A percentile compares a stretch with the other conserved stretches of the same genome.
Evolutionary conservation across 768 basidiomycete genomes (phyloP).

Genomic region (Auriscalpium orientale): DNA sequence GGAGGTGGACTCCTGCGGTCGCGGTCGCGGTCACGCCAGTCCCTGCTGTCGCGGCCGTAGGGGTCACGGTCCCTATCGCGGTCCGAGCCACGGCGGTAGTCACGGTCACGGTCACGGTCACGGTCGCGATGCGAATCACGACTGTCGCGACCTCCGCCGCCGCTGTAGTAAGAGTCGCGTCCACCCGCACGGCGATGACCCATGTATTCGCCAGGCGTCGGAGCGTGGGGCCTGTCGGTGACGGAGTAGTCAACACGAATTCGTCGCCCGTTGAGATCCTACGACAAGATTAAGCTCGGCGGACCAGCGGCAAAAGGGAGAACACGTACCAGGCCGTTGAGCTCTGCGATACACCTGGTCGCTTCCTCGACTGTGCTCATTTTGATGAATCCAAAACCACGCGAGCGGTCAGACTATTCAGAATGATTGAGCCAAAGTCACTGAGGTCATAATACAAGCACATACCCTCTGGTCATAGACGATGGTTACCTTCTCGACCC

Average conservation of each 20-base stretch:
- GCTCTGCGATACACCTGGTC: slow-evolving; percentile 73
- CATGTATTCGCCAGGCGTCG: slow-evolving; percentile 98
- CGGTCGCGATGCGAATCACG: slow-evolving; percentile 22
- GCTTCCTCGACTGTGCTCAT: slow-evolving; percentile 91
- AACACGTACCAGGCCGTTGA: slow-evolving; percentile 81
- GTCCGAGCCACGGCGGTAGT: slow-evolving; percentile 1
- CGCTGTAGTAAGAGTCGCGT: slow-evolving; percentile 29
- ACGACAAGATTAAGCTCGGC: slow-evolving; percentile 4
- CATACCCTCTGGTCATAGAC: slow-evolving; percentile 95
- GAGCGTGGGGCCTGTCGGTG: slow-evolving; percentile 87
- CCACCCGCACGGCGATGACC: slow-evolving; percentile 65
- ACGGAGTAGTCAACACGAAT: slow-evolving; percentile 97
- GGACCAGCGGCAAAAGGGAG: background rate
- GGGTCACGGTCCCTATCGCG: slow-evolving; percentile 43
- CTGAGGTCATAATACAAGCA: slow-evolving; percentile 11
- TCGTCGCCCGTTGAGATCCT: slow-evolving; percentile 92
- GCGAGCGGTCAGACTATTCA: slow-evolving; percentile 82
- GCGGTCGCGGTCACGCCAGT: slow-evolving; percentile 77
- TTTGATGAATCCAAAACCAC: slow-evolving; percentile 96
- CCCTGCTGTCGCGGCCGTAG: slow-evolving; percentile 63
- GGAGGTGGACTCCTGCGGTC: slow-evolving; percentile 70
- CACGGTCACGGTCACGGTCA: slow-evolving; percentile 41
- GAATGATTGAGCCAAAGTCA: slow-evolving; percentile 5
- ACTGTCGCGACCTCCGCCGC: slow-evolving; percentile 33
- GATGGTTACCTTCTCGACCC: slow-evolving; percentile 91